Evolutionary conservation across 2,329 filamentous ascomycete species (phyloP).

Genomic region (Fusarium virguliforme): DNA sequence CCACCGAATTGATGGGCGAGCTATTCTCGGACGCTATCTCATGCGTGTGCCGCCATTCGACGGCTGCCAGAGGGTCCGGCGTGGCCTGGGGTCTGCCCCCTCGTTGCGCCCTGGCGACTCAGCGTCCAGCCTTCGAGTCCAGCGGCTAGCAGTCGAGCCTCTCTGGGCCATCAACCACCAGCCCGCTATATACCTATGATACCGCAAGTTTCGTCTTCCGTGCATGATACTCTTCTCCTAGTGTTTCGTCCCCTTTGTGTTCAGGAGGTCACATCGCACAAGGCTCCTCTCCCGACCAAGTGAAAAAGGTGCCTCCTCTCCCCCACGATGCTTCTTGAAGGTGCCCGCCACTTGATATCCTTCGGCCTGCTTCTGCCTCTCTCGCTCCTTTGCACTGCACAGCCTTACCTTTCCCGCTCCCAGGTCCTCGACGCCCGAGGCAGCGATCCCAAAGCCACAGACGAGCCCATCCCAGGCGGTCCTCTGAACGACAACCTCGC

Average conservation of each 20-base stretch:
- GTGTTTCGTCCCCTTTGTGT: conserved; percentile 65
- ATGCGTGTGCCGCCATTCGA: conserved; percentile 59
- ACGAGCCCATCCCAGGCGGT: conserved; percentile 72
- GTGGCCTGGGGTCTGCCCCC: conserved; percentile 46
- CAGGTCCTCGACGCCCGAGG: conserved; percentile 46
- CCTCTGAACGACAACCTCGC: conserved; percentile 80
- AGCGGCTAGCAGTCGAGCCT: conserved; percentile 61
- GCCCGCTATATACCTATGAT: conserved; percentile 71
- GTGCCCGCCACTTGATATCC: conserved; percentile 48
- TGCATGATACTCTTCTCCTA: conserved; percentile 64
- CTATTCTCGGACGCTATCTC: conserved; percentile 56
- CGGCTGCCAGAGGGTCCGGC: conserved; percentile 37
- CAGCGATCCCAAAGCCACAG: conserved; percentile 68
- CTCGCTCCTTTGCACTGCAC: conserved; percentile 51
- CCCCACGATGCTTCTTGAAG: conserved; percentile 61
- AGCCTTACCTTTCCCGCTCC: conserved; percentile 53
- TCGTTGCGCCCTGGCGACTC: conserved; percentile 57
- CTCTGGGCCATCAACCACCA: conserved; percentile 64
- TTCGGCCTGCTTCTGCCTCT: conserved; percentile 52
- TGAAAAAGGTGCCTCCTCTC: conserved; percentile 50
- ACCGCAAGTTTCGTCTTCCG: conserved; percentile 61
- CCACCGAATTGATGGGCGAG: conserved; percentile 53
- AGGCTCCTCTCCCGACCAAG: conserved; percentile 51
- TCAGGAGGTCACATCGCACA: conserved; percentile 62
- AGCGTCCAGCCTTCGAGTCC: conserved; percentile 59